Base-by-base conservation (phyloP, 1,284 basidiomycete species). In the Leccinum subfulvum region DNA sequence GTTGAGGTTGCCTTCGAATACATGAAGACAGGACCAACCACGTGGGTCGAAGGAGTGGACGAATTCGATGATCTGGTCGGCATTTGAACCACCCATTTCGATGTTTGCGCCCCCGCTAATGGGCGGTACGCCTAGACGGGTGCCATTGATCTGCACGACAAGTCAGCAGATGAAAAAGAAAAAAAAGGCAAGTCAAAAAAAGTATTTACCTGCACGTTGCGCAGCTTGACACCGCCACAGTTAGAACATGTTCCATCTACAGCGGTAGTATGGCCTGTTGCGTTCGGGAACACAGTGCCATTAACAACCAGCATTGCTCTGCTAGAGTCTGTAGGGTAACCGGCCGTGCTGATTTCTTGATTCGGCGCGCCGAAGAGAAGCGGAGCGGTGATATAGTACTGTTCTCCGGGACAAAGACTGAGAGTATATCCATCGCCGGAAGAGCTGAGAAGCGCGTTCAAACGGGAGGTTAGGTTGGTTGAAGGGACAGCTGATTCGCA, bases 301-400 rank as follows among this genome's bases (percentile, higher is more conserved):
- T 75, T 76, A 5, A 94, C 82, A 23, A 83, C 75, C 21, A 88
- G 75, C 8, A 77, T 82, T 1, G 87, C 86, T 55, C 87, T 78
- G 3, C 75, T 75, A 44, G 76, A 73, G n/a, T 78, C 84, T 0
- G 81, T 84, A 0, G 92, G 92, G 66, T 92, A 90, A 13, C 89
- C 90, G 4, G 80, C 71, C 0, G 92, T 94, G 66, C 85, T 90
- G 55, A 94, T 92, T 75, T 94, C 92, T 76, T 94, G 87, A 67
- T 86, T 78, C 0, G 83, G 79, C 7, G 84, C 82, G 2, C 85
- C 79, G 69, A 92, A 92, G 18, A 80, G 75, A 61, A 94, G 80
- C 2, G 89, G 84, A 1, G 84, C 82, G 53, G 83, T 80, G 62
- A 93, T 82, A 62, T 81, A 65, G 70, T 94, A 94, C 58, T 82